A percentile compares a stretch with the other conserved stretches of the same genome.
These are phyloP conservation scores for Oenanthe javanica DNA, from an alignment of 140 eudicot species.

Conservation along the genomic window DNA sequence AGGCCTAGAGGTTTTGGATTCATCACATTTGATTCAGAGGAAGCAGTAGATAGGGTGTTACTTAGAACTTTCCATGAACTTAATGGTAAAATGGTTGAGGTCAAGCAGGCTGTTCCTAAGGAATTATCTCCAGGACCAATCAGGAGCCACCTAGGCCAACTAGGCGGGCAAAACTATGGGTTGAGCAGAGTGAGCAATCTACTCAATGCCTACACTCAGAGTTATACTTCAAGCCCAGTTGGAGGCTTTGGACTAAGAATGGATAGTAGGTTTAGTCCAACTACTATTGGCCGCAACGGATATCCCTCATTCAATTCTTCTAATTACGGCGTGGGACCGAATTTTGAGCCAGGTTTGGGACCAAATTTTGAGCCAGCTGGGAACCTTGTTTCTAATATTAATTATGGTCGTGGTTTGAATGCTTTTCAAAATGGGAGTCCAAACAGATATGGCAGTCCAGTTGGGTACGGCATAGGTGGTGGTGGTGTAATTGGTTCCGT, in stretches of 20 bases:
- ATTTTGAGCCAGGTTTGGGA: slow-evolving; percentile 44
- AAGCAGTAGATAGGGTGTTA: slow-evolving; percentile 72
- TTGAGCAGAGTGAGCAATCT: slow-evolving; percentile 56
- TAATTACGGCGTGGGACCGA: slow-evolving; percentile 39
- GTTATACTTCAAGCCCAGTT: slow-evolving; percentile 37
- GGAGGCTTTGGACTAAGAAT: slow-evolving; percentile 62
- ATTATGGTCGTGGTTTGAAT: slow-evolving; percentile 47
- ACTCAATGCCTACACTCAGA: slow-evolving; percentile 40
- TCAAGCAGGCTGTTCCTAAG: slow-evolving; percentile 76
- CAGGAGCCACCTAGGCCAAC: slow-evolving; percentile 47
- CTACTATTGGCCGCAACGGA: slow-evolving; percentile 53
- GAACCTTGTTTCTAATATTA: slow-evolving; percentile 38
- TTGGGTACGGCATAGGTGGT: slow-evolving; percentile 39
- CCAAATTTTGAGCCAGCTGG: slow-evolving; percentile 36
- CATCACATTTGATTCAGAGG: slow-evolving; percentile 73
- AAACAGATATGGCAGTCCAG: slow-evolving; percentile 40
- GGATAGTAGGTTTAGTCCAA: slow-evolving; percentile 74
- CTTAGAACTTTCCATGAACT: slow-evolving; percentile 73
- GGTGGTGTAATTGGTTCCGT: slow-evolving; percentile 47
- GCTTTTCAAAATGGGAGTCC: slow-evolving; percentile 38
- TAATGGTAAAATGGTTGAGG: slow-evolving; percentile 60
- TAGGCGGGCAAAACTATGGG: slow-evolving; percentile 53
- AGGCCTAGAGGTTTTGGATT: slow-evolving; percentile 64
- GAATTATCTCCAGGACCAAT: slow-evolving; percentile 74
- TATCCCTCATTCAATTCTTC: slow-evolving; percentile 58